Conservation (phyloP, 495 filamentous ascomycete species). For the Lichina pygmaea region DNA sequence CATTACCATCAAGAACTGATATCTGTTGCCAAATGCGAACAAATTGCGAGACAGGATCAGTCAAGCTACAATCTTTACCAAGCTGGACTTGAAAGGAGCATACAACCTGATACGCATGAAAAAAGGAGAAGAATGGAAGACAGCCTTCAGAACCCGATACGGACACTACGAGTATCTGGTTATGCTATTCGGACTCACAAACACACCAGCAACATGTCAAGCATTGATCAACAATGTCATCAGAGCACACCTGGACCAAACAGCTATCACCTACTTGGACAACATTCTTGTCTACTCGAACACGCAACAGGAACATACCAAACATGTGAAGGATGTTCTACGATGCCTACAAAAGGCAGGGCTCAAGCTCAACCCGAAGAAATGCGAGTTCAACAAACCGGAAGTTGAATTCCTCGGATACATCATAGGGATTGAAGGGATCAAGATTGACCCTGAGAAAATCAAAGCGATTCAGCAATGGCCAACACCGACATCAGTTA, state of each 20-base stretch:
- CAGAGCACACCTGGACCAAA: background rate
- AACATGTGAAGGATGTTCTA: background rate
- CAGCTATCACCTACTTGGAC: conserved; percentile 1
- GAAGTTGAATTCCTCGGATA: too few species aligned
- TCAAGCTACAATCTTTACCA: conserved; percentile 1
- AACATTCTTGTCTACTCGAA: conserved; percentile 3
- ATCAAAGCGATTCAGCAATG: too few species aligned
- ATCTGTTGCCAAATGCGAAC: background rate
- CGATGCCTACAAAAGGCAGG: background rate
- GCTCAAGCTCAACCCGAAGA: too few species aligned
- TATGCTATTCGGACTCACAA: conserved; percentile 6
- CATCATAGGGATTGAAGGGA: too few species aligned
- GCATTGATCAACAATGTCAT: conserved; percentile 3
- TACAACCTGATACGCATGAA: conserved; percentile 4
- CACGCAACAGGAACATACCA: background rate
- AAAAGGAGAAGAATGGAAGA: conserved; percentile 7
- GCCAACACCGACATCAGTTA: too few species aligned
- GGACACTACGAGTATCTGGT: conserved; percentile 4
- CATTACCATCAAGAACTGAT: background rate
- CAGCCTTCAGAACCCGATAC: conserved; percentile 5
- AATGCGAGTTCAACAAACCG: too few species aligned
- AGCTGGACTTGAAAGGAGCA: background rate
- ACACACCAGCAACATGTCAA: conserved; percentile 6
- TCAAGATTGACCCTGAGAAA: too few species aligned
- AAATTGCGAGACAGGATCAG: background rate